Base-by-base conservation (phyloP, 2,329 filamentous ascomycete species). In the Claviceps fusiformis region DNA sequence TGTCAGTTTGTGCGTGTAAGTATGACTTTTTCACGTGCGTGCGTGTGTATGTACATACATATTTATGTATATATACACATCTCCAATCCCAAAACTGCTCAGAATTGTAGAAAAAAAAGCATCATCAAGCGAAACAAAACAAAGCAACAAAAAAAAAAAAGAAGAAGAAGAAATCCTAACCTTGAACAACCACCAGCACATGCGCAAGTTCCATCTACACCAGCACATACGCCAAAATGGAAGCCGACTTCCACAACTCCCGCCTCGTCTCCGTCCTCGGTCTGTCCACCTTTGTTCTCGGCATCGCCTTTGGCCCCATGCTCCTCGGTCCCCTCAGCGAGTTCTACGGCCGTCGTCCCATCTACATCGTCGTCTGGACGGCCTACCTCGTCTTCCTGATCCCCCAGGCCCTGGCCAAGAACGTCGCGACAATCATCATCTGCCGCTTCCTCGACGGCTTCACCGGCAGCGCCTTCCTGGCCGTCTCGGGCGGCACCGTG, bases 151-250 rank as follows among this genome's bases (percentile, higher is more conserved):
- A 17, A 29, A 24, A 10, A 15, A 37, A 29, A 5, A 10, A 27
- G 9, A 39, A 39, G 10, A 50, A 39, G n/a, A 15, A 50, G 15
- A 5, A 27, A 24, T 13, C 33, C 50, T 52, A 9, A 52, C 39
- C 27, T 13, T 37, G 10, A 44, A 2, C 41, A 17, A n/a, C n/a
- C n/a, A 5, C 54, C 35, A 90, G 86, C 54, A 95, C 90, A 9
- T 89, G 85, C 65, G 82, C 87, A 1, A 91, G 86, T 50, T 93
- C 89, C n/a, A 82, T 95, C 62, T 95, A 96, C 69, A 92, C 89
- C 0, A 81, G 82, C 13, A 93, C 87, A 0, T 96, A 95, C 67
- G 66, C 64, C 19, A 86, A 93, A 68, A 81, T 95, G 70, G 81
- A 85, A 59, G 71, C 75, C 31, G 87, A 95, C 57, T 95, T 95